Percentiles rank a stretch among this genome's conserved stretches.
These are phyloP conservation scores for Chimonanthus praecox DNA, from an alignment of 164 flowering plant genomes.

Conservation along the genomic window DNA sequence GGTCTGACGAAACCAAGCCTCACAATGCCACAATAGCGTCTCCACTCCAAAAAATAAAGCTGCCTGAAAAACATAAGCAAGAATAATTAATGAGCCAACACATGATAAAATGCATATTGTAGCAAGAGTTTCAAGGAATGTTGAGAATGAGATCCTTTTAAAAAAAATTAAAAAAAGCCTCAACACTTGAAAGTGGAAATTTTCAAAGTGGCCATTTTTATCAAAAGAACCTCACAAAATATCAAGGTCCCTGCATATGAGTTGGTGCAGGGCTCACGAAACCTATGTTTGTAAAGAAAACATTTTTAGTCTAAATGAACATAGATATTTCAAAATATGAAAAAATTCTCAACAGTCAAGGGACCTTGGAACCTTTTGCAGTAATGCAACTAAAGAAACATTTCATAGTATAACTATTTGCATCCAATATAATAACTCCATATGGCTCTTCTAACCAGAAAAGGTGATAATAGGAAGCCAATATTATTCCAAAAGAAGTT, in stretches of 20 bases:
- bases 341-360: no score
- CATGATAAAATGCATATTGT: neutral
- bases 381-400: no score
- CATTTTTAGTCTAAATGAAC: no score
- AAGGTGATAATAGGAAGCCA: no score
- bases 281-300: no score
- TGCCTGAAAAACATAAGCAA: neutral
- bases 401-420: no score
- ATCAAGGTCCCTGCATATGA: neutral
- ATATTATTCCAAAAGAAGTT: no score
- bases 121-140: neutral
- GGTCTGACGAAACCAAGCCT: slow-evolving; percentile 3
- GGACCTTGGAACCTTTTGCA: no score
- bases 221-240: neutral
- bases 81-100: neutral
- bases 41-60: slow-evolving; percentile 7
- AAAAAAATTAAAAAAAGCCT: neutral
- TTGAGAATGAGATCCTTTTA: neutral
- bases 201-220: neutral
- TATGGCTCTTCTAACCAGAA: no score
- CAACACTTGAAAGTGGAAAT: neutral
- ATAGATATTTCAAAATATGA: no score
- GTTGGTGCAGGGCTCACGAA: no score
- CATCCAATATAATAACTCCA: no score
- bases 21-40: slow-evolving; percentile 6